These are phyloP conservation scores for Serendipita sp. DNA, from an alignment of 768 basidiomycete species.

Conservation along the genomic window DNA sequence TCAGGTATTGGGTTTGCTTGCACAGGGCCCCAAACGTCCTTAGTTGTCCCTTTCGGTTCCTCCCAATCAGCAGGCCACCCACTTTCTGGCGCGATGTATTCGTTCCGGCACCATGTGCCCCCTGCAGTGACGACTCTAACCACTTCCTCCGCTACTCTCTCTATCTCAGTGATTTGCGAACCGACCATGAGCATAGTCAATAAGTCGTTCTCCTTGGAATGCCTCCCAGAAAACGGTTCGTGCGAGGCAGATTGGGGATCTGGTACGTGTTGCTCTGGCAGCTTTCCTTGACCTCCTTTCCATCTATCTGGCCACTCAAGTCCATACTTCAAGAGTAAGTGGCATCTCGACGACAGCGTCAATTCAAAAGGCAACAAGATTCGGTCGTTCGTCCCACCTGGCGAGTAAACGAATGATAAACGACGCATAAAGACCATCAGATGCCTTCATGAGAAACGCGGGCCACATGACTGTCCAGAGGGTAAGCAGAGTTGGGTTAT, in stretches of 20 bases:
- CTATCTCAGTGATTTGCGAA: conserved; percentile 1
- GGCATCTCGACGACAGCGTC: neutral
- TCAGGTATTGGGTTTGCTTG: neutral
- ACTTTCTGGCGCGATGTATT: neutral
- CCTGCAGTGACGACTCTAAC: neutral
- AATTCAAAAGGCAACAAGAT: neutral
- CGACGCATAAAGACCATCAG: neutral
- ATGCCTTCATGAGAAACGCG: conserved; percentile 3
- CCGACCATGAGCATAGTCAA: conserved; percentile 1
- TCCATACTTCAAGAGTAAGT: conserved; percentile 3
- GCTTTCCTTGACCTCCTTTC: conserved; percentile 1
- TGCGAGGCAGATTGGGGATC: conserved; percentile 4
- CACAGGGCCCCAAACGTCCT: neutral
- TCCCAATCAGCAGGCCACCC: conserved; percentile 5
- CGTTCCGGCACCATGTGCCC: conserved; percentile 3
- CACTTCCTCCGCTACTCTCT: conserved; percentile 1
- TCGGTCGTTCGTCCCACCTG: neutral
- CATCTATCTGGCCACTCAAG: conserved; percentile 7
- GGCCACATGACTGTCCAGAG: neutral
- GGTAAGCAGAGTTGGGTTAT: neutral
- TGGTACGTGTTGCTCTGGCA: conserved; percentile 3
- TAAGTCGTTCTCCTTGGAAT: neutral
- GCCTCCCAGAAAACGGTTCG: neutral
- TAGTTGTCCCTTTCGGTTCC: conserved; percentile 2
- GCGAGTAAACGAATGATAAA: conserved; percentile 1